A percentile compares a stretch with the other conserved stretches of the same genome.
Conservation (phyloP, 345 rosid genomes). For the Punica granatum region DNA sequence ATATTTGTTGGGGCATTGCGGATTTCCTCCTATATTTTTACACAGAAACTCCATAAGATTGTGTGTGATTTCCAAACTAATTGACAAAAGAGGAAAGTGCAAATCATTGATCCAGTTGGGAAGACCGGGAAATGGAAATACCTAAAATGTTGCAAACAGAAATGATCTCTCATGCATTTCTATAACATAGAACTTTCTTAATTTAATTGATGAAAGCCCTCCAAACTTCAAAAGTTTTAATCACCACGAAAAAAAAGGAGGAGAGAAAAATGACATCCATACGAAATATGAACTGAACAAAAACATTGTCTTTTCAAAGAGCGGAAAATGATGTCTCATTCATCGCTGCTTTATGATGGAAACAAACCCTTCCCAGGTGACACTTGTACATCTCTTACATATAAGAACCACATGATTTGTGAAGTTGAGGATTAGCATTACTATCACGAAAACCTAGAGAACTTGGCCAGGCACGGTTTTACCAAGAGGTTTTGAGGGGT, state of each 20-base stretch:
- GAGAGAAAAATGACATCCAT: no score
- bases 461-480: background rate
- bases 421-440: background rate
- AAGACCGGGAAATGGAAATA: no score
- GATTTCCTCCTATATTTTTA: conserved; percentile 62
- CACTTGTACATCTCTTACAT: background rate
- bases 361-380: background rate
- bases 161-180: no score
- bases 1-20: conserved; percentile 55
- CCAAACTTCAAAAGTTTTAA: no score
- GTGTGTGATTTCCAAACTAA: background rate
- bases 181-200: no score
- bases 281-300: no score
- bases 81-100: background rate
- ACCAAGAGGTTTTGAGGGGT: conserved; percentile 73
- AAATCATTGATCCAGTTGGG: background rate
- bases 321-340: background rate
- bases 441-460: background rate
- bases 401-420: background rate
- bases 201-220: no score
- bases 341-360: no score
- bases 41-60: background rate
- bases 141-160: no score
- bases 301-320: no score
- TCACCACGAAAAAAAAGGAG: no score